phyloP scores from a whole-genome alignment of 441 rosid species.

The Isatis lusitanica region DNA sequence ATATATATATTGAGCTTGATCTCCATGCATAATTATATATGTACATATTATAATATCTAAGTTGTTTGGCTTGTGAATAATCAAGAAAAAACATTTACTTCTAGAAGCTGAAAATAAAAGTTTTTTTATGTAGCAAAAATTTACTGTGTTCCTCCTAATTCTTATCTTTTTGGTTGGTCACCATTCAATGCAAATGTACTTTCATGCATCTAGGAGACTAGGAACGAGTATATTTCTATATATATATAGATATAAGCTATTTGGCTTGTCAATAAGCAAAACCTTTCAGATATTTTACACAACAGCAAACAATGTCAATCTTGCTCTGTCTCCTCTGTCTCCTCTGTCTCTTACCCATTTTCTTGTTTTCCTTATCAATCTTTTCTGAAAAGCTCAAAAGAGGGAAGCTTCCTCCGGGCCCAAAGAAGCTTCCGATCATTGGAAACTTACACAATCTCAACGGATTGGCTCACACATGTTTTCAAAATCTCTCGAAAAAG shows the following conservation, averaged over 20 bases:
- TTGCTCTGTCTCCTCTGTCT: background rate
- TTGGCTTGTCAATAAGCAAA: background rate
- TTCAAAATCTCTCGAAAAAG: conserved; percentile 26
- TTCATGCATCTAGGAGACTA: background rate
- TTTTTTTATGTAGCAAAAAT: background rate
- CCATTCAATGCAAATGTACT: background rate
- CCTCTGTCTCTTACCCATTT: background rate
- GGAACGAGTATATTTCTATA: background rate
- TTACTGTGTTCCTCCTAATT: background rate
- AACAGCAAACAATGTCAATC: background rate
- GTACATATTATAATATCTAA: background rate
- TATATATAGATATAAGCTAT: background rate
- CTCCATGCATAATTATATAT: background rate
- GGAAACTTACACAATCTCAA: conserved; percentile 45
- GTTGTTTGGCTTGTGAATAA: too few relatives aligned
- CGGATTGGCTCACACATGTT: conserved; percentile 29
- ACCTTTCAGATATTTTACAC: background rate
- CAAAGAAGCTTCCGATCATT: conserved; percentile 38
- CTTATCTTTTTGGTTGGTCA: background rate
- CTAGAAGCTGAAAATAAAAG: background rate
- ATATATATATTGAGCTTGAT: background rate
- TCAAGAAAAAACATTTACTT: too few relatives aligned
- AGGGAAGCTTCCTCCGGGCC: conserved; percentile 40
- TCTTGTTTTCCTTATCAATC: background rate
- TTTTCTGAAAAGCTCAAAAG: background rate